A percentile compares a stretch with the other conserved stretches of the same genome.
Evolutionary conservation across 106 monocot species (phyloP).

Genomic region (Narthecium ossifragum): DNA sequence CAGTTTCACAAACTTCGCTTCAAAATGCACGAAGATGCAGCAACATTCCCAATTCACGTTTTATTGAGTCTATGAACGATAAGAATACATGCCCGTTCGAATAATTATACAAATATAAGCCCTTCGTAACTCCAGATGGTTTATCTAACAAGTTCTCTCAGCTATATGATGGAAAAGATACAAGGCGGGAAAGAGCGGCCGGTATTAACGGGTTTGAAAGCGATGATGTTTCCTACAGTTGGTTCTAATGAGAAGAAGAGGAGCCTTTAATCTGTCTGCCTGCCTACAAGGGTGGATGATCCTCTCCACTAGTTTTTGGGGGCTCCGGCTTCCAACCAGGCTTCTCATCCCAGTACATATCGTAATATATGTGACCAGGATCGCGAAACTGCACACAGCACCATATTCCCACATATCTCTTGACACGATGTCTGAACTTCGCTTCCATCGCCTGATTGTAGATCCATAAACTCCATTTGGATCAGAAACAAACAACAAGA

Average conservation of each 20-base stretch:
- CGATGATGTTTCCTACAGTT: too few relatives aligned
- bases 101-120: too few relatives aligned
- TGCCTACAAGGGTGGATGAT: slow-evolving; percentile 53
- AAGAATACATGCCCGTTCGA: too few relatives aligned
- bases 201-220: too few relatives aligned
- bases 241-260: not conserved
- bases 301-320: slow-evolving; percentile 48
- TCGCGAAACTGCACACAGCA: slow-evolving; percentile 56
- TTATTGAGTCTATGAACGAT: too few relatives aligned
- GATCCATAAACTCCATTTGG: not conserved
- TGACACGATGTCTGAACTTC: slow-evolving; percentile 77
- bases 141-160: not conserved
- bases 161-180: not conserved
- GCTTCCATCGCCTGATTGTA: slow-evolving; percentile 40
- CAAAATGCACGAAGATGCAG: too few relatives aligned
- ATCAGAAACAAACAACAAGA: not conserved
- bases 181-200: not conserved
- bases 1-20: too few relatives aligned
- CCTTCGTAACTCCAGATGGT: too few relatives aligned
- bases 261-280: not conserved
- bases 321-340: slow-evolving; percentile 88
- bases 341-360: slow-evolving; percentile 97
- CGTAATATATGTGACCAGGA: slow-evolving; percentile 87
- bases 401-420: slow-evolving; percentile 88
- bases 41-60: too few relatives aligned